Percentiles rank a stretch among this genome's conserved stretches.
Conservation (phyloP, 345 rosid genomes). For the Alliaria petiolata region DNA sequence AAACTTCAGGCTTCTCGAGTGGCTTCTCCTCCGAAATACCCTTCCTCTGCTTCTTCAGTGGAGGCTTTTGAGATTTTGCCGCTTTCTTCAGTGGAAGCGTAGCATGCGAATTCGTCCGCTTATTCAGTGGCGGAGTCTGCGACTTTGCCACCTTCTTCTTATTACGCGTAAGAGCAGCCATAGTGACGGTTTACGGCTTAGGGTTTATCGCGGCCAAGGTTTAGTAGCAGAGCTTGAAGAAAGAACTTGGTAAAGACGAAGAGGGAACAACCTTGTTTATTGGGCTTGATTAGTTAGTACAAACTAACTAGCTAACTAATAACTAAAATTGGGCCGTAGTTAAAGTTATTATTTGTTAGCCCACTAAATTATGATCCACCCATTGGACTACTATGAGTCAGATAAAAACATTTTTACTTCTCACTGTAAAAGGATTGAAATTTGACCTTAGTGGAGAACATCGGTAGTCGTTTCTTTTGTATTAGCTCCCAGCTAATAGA, state of each 20-base stretch:
- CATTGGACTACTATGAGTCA: background rate
- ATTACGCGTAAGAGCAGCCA: constrained; percentile 40
- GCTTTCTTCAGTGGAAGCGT: constrained; percentile 5
- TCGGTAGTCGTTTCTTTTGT: too few species aligned
- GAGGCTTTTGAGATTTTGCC: constrained; percentile 33
- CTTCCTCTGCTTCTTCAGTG: constrained; percentile 54
- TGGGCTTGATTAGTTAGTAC: background rate
- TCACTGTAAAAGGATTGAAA: too few species aligned
- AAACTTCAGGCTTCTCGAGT: constrained; percentile 37
- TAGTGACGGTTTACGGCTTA: constrained; percentile 15
- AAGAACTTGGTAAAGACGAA: background rate
- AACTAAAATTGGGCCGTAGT: background rate
- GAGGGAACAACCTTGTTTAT: background rate
- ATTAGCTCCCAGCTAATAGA: too few species aligned
- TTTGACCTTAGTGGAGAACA: too few species aligned
- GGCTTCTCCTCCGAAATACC: constrained; percentile 37
- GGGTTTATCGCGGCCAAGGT: constrained; percentile 27
- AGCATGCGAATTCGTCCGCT: background rate
- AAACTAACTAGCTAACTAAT: background rate
- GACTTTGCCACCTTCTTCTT: constrained; percentile 51
- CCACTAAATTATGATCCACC: background rate
- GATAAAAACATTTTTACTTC: too few species aligned
- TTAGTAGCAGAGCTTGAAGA: constrained; percentile 7
- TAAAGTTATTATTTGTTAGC: background rate
- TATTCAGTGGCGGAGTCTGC: constrained; percentile 31